These are phyloP conservation scores for Nicotiana paniculata DNA, from an alignment of 257 asterid genomes.

Conservation along the genomic window DNA sequence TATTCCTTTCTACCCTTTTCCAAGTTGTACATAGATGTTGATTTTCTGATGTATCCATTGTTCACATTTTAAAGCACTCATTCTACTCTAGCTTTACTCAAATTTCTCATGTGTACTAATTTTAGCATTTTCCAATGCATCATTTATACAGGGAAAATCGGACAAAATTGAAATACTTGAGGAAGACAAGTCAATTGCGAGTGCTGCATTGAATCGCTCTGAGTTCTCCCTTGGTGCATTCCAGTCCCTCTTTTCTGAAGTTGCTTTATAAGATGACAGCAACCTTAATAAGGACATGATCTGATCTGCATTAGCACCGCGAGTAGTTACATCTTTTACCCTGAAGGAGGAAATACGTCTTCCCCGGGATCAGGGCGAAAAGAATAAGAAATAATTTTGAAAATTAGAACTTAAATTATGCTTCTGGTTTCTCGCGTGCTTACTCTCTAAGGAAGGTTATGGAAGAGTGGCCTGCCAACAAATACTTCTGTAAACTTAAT, in stretches of 20 bases:
- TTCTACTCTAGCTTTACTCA: not conserved
- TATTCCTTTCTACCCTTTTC: not conserved
- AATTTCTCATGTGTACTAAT: not conserved
- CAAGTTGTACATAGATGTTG: not conserved
- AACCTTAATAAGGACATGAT: not conserved
- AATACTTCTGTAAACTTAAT: not conserved
- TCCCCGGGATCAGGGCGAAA: not conserved
- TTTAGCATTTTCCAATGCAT: not conserved
- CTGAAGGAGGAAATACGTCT: not conserved
- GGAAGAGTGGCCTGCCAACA: not conserved
- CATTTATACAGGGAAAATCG: not conserved
- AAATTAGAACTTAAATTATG: not conserved
- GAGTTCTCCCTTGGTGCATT: slow-evolving; percentile 33
- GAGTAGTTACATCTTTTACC: not conserved
- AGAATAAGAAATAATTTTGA: not conserved
- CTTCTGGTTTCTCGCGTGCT: not conserved
- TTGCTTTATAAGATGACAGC: not conserved
- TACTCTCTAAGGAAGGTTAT: not conserved
- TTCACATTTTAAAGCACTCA: not conserved
- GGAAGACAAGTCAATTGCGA: slow-evolving; percentile 47
- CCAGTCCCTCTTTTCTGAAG: slow-evolving; percentile 18
- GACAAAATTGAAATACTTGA: slow-evolving; percentile 27
- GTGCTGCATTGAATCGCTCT: slow-evolving; percentile 40
- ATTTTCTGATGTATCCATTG: not conserved
- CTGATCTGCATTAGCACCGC: not conserved